phyloP scores from a whole-genome alignment of 805 yeast genomes.

The Zygotorulaspora florentina region DNA sequence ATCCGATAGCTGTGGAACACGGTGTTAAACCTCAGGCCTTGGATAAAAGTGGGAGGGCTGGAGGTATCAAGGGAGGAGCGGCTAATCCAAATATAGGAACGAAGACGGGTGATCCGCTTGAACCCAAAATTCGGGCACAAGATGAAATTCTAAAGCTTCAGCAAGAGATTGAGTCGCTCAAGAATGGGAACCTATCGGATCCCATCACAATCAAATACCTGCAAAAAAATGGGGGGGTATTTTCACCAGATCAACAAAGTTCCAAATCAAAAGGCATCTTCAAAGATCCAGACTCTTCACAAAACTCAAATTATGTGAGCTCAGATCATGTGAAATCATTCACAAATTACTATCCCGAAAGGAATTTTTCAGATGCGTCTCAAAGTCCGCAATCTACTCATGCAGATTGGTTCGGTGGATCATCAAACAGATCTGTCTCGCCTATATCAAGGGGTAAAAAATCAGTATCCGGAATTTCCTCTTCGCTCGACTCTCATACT shows the following conservation, averaged over 20 bases:
- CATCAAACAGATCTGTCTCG: conserved; percentile 5
- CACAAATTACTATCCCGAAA: background rate
- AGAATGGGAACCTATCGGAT: conserved; percentile 6
- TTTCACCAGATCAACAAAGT: background rate
- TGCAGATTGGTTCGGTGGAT: background rate
- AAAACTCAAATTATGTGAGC: background rate
- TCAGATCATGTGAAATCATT: background rate
- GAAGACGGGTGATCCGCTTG: no score
- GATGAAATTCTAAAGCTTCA: conserved; percentile 6
- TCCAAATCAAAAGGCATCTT: background rate
- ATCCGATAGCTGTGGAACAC: no score
- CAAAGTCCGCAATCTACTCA: background rate
- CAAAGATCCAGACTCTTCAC: background rate
- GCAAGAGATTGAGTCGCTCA: conserved; percentile 11
- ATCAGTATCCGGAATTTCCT: conserved; percentile 3
- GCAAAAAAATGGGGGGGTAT: background rate
- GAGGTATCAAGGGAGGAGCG: background rate
- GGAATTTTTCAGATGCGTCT: background rate
- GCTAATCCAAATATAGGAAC: no score
- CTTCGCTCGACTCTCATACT: conserved; percentile 6
- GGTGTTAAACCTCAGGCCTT: no score
- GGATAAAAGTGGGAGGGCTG: background rate
- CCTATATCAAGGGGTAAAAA: conserved; percentile 5
- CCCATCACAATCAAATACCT: conserved; percentile 6
- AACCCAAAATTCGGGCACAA: no score